Evolutionary conservation across 306 rosid genomes (phyloP), one percentile per base, ranked within the genome.

Genomic region (Sindora glabra): DNA sequence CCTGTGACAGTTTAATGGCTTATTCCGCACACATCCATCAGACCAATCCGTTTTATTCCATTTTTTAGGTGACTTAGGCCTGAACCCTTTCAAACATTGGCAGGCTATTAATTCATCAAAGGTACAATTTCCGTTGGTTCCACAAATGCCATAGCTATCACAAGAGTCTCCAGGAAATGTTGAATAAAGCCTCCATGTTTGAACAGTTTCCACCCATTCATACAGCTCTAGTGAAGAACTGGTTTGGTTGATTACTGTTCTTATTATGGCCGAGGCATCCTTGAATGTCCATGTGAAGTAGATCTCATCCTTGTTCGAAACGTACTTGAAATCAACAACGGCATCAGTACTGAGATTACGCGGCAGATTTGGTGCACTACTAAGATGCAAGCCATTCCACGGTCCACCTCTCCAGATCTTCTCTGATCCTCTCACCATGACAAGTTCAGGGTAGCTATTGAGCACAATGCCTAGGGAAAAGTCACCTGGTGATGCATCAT

Each of bases 401-500:
- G 65, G 73, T 56, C 65, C 65, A 5, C 3, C 1, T n/a, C 61
- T 3, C 11, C 0, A 1, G 5, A 1, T 13, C 5, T 38, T 48
- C 3, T 29, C 4, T 1, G 36, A 15, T 19, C 62, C 74, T 1
- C 39, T 34, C 67, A 26, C 38, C 0, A 14, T 0, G 27, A 10
- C 46, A 18, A n/a, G 0, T 7, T 59, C 61, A 0, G 67, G 67
- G 24, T 58, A 69, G 7, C 4, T 32, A 29, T 37, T 0, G 4
- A 8, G 52, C 10, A 0, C 0, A 13, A 59, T 0, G 10, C 3
- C 10, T 16, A 42, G 0, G 8, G 8, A 3, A 21, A 68, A 2
- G 1, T 59, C 15, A 13, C 74, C 79, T 0, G 36, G 56, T 1
- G 74, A 37, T 22, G 74, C 74, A 48, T 74, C 74, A 12, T 61